Base-by-base conservation (phyloP, 352 stramenopile genomes). In the Pythium chondricola region DNA sequence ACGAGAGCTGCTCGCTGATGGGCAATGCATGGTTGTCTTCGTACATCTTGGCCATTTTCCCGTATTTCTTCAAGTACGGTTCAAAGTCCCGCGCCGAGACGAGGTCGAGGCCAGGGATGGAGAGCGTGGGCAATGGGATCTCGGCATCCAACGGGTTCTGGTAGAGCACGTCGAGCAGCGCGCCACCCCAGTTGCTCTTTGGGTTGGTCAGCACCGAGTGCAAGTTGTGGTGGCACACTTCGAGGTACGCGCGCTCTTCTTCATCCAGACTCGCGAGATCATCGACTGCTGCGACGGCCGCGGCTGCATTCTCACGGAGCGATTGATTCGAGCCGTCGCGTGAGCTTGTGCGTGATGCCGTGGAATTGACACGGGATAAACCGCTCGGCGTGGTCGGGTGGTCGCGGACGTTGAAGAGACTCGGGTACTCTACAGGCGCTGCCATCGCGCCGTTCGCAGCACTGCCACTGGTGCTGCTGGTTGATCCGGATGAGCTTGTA, bases 151-250 rank as follows among this genome's bases (percentile, higher is more conserved):
- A 59, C 7, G 68, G 61, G 43, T 63, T 67, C 43, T 78, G 77
- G 35, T 85, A 88, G 20, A 93, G 70, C 40, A 68, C 77, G 38
- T 93, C 82, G 6, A 93, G 63, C 36, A 91, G 43, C 20, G 74
- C 67, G 30, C 69, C 71, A 40, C 75, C 61, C 82, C 82, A 93
- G 58, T 78, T 81, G 37, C 70, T 77, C 47, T 88, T 85, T 5
- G 83, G 83, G 39, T 90, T 89, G 0, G 74, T 85, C 29, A 94
- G 63, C 43, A 94, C 83, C 25, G 83, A 92, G 63, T 94, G 78
- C 22, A 94, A 52, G 46, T 94, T 94, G 57, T 94, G 80, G 29
- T 89, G 74, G 27, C 56, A 83, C 48, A 88, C 69, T 9, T 67
- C 63, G 11, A 89, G 45, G 51, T 85, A 85, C 29, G 78, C 74